These are phyloP conservation scores for Salvia rosmarinus DNA, from an alignment of 257 asterid genomes.

Conservation along the genomic window DNA sequence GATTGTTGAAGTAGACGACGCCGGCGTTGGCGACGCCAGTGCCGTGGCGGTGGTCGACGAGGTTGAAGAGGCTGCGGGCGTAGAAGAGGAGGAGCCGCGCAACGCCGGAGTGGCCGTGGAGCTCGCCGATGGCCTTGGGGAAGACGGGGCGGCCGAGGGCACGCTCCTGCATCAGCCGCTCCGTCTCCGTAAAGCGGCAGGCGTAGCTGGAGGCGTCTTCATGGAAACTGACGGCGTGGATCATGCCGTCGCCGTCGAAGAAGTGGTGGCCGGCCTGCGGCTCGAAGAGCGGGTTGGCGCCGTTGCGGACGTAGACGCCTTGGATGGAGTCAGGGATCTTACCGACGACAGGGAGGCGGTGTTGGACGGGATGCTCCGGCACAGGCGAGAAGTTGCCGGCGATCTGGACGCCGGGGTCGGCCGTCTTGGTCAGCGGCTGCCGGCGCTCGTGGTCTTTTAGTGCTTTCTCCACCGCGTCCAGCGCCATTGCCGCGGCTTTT, in stretches of 20 bases:
- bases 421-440: slow-evolving; percentile 71
- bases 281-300: slow-evolving; percentile 80
- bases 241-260: slow-evolving; percentile 97
- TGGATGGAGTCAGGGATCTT: slow-evolving; percentile 60
- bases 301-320: slow-evolving; percentile 91
- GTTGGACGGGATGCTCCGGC: slow-evolving; percentile 65
- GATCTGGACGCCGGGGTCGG: slow-evolving; percentile 81
- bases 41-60: slow-evolving; percentile 75
- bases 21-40: slow-evolving; percentile 94
- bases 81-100: slow-evolving; percentile 77
- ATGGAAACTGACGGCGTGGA: slow-evolving; percentile 66
- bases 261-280: slow-evolving; percentile 94
- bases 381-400: slow-evolving; percentile 94
- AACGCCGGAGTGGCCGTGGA: slow-evolving; percentile 89
- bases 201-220: slow-evolving; percentile 66
- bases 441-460: slow-evolving; percentile 58
- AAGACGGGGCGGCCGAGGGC: slow-evolving; percentile 77
- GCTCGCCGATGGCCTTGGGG: slow-evolving; percentile 89
- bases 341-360: slow-evolving; percentile 63
- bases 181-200: slow-evolving; percentile 81
- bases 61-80: slow-evolving; percentile 69
- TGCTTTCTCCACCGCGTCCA: slow-evolving; percentile 69
- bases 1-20: slow-evolving; percentile 72
- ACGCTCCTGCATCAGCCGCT: slow-evolving; percentile 64
- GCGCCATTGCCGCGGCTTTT: slow-evolving; percentile 70